Conservation (phyloP, 305 asterid species). For the Rubia peregrina region DNA sequence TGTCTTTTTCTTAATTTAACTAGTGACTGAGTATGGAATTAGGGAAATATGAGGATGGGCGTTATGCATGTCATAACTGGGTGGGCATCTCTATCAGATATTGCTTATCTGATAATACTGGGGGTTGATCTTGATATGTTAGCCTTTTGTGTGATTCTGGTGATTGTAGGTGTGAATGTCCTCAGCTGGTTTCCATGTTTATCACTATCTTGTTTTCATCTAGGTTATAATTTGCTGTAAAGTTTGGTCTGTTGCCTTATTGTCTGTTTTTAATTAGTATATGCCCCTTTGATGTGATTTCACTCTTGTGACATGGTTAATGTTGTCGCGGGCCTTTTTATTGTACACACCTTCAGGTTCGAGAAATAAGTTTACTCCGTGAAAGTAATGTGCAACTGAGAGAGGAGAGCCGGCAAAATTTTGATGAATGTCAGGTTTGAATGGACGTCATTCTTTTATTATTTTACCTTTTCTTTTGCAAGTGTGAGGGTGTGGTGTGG, state of each 20-base stretch:
- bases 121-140: neutral
- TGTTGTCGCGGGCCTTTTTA: neutral
- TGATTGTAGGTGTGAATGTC: neutral
- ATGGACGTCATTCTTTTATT: neutral
- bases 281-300: neutral
- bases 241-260: neutral
- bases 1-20: too few species aligned
- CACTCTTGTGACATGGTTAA: neutral
- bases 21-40: too few species aligned
- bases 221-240: neutral
- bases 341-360: conserved; percentile 27
- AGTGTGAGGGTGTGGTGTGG: neutral
- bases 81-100: neutral
- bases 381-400: conserved; percentile 93
- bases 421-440: conserved; percentile 69
- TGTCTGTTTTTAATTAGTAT: neutral
- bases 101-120: neutral
- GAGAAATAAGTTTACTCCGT: conserved; percentile 83
- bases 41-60: neutral
- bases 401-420: conserved; percentile 81
- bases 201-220: neutral
- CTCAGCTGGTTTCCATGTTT: neutral
- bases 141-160: too few species aligned
- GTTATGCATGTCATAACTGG: neutral
- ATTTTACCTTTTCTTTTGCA: neutral